Conservation (phyloP, 106 monocot species). For the Dendrobium nobile region DNA sequence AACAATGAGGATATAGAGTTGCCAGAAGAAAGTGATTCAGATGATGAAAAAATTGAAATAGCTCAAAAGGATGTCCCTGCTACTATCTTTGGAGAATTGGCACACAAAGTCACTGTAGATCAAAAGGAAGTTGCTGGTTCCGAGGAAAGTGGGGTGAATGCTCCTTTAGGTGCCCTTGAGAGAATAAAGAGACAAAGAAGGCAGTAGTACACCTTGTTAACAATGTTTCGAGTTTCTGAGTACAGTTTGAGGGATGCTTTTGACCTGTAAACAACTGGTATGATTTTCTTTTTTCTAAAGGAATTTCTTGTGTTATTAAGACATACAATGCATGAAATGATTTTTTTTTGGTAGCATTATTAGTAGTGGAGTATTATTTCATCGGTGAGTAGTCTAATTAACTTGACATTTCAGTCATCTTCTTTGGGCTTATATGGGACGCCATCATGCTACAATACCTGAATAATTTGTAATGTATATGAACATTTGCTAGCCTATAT, state of each 20-base stretch:
- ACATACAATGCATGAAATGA: background rate
- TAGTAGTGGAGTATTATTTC: too few relatives aligned
- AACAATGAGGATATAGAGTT: slow-evolving; percentile 88
- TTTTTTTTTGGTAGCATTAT: background rate
- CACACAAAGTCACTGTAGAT: slow-evolving; percentile 23
- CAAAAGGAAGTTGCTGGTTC: slow-evolving; percentile 25
- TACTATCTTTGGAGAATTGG: slow-evolving; percentile 89
- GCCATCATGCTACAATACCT: too few relatives aligned
- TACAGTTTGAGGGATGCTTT: background rate
- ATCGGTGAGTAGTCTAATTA: too few relatives aligned
- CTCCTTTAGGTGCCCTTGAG: slow-evolving; percentile 75
- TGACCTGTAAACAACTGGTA: background rate
- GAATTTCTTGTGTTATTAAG: background rate
- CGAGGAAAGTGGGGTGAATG: slow-evolving; percentile 29
- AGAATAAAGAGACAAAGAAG: slow-evolving; percentile 81
- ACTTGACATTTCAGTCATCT: too few relatives aligned
- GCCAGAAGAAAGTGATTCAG: slow-evolving; percentile 72
- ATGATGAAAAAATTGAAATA: slow-evolving; percentile 58
- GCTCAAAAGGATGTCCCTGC: slow-evolving; percentile 69
- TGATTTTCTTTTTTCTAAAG: background rate
- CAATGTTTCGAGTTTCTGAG: background rate
- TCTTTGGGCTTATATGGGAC: too few relatives aligned
- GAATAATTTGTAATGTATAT: too few relatives aligned
- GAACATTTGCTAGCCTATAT: too few relatives aligned
- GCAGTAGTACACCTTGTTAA: slow-evolving; percentile 22